Evolutionary conservation across 169 alveolate species (phyloP).

Genomic region (Blepharisma undulans): DNA sequence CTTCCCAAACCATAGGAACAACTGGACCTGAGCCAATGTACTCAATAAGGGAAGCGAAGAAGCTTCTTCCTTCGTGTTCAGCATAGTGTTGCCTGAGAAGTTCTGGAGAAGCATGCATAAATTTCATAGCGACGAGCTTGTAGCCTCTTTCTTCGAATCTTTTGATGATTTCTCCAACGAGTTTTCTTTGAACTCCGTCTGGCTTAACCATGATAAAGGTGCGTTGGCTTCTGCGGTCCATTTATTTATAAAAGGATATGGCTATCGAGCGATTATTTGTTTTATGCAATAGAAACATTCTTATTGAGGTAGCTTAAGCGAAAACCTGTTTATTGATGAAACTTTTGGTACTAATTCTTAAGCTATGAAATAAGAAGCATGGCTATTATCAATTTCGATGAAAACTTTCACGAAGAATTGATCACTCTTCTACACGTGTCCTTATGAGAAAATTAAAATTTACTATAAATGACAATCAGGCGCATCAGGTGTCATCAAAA

Average conservation of each 20-base stretch:
- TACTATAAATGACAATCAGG: not conserved
- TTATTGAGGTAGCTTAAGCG: not conserved
- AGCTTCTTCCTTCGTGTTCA: constrained; percentile 92
- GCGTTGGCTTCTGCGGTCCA: constrained; percentile 81
- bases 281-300: not conserved
- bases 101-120: constrained; percentile 85
- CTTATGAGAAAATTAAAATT: not conserved
- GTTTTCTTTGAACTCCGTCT: constrained; percentile 98
- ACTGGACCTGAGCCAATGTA: constrained; percentile 96
- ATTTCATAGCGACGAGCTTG: constrained; percentile 94
- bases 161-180: constrained; percentile 92
- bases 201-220: constrained; percentile 98
- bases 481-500: not conserved
- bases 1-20: constrained; percentile 98
- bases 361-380: not conserved
- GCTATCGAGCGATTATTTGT: not conserved
- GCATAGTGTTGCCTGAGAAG: constrained; percentile 94
- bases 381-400: not conserved
- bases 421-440: not conserved
- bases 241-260: not conserved
- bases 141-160: constrained; percentile 96
- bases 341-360: not conserved
- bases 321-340: not conserved
- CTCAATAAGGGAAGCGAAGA: constrained; percentile 90
- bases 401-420: not conserved